Evolutionary conservation across 2,329 filamentous ascomycete species (phyloP), one percentile per base, ranked within the genome.

Genomic region (Pseudogymnoascus sp.): DNA sequence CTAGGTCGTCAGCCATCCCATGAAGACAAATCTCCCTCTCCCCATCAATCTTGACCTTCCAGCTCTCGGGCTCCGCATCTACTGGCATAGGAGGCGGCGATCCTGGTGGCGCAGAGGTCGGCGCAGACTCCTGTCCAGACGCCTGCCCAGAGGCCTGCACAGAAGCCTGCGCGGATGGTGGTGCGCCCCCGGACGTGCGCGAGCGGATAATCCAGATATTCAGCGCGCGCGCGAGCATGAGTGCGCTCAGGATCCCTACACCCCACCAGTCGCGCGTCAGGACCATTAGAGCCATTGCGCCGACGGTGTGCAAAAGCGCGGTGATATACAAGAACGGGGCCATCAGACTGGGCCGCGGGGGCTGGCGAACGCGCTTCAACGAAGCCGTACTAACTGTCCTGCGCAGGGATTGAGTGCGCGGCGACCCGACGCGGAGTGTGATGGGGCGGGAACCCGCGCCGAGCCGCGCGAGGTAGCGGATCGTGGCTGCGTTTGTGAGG

Each of bases 141-240:
- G 31, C 31, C 28, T 31, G 28, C 8, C 8, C 28, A 10, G 10
- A 10, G 11, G 28, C 28, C 28, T 31, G 28, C 28, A 10, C 8
- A 28, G 14, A 10, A 6, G 14, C 2, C 14, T 23, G 14, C 14
- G 46, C 23, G 28, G 14, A 11, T 7, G 7, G 4, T 68, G 60
- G 68, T 62, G 46, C 59, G 56, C 16, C 70, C 66, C 37, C 67
- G 64, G 59, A 36, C 4, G 76, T 74, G 38, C 84, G 81, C 59
- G 79, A 75, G 64, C 84, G 83, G 70, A 87, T 81, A 36, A 83
- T 76, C 73, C 77, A 77, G 63, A 84, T 80, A 68, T 86, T 86
- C 63, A 84, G 72, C 7, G 84, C 64, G 12, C 85, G 82, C 1
- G 82, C 80, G 11, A 79, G 53, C 69, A 86, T 81, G 21, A 87